Percentiles rank a stretch among this genome's conserved stretches.
Evolutionary conservation across 2,329 filamentous ascomycete genomes (phyloP).

Genomic region (Exophiala sp.): DNA sequence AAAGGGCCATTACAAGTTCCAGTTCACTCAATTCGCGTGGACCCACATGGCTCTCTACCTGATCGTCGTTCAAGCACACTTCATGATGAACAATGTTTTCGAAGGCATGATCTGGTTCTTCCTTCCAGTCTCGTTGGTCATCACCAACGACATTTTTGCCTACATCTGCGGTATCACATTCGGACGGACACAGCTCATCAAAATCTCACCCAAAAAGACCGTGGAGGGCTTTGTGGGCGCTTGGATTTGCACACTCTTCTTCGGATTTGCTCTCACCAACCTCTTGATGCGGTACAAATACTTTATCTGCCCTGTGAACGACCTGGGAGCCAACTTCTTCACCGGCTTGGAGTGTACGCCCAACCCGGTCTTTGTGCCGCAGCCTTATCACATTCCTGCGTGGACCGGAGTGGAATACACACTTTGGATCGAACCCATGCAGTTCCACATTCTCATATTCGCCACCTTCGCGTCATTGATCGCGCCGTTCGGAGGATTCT

Average conservation of each 20-base stretch:
- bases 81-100: constrained; percentile 99
- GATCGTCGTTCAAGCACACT: constrained; percentile 96
- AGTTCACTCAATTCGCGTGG: constrained; percentile 99
- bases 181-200: constrained; percentile 92
- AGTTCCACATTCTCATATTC: constrained; percentile 84
- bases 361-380: constrained; percentile 84
- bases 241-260: constrained; percentile 90
- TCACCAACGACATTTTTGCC: constrained; percentile 97
- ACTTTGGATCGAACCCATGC: constrained; percentile 76
- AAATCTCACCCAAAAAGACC: constrained; percentile 97
- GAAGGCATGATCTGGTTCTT: constrained; percentile 99
- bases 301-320: constrained; percentile 96
- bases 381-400: constrained; percentile 65
- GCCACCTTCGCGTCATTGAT: constrained; percentile 94
- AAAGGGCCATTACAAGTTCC: constrained; percentile 94
- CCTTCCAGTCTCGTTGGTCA: constrained; percentile 86
- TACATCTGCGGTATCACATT: constrained; percentile 98
- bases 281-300: constrained; percentile 86
- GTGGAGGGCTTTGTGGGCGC: constrained; percentile 95
- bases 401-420: constrained; percentile 67
- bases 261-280: constrained; percentile 74
- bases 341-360: constrained; percentile 83
- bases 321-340: constrained; percentile 88
- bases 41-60: constrained; percentile 98
- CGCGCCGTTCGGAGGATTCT: constrained; percentile 96